phyloP scores from a whole-genome alignment of 2,329 filamentous ascomycete genomes.

The Colletotrichum costaricense region DNA sequence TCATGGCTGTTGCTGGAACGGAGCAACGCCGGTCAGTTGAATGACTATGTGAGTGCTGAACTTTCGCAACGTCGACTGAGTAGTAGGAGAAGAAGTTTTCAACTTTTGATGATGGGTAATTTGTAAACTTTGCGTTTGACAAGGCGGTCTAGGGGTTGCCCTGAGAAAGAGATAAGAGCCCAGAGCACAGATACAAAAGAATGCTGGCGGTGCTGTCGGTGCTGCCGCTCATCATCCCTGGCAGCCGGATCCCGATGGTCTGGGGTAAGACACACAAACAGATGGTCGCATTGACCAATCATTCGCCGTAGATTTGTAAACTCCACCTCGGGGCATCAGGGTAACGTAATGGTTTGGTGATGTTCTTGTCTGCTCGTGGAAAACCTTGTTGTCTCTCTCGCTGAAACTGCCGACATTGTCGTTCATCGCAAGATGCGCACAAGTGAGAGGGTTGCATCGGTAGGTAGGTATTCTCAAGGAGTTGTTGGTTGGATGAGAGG shows the following conservation, averaged over 20 bases:
- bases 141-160: conserved; percentile 24
- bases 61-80: too few relatives aligned
- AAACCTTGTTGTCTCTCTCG: conserved; percentile 9
- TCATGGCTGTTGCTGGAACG: conserved; percentile 21
- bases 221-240: background rate
- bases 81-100: background rate
- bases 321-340: conserved; percentile 8
- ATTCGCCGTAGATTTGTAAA: conserved; percentile 17
- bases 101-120: background rate
- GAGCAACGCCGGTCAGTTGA: conserved; percentile 8
- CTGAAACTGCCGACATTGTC: background rate
- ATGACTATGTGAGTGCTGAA: background rate
- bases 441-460: background rate
- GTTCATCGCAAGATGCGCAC: background rate
- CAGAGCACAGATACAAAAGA: background rate
- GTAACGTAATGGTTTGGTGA: conserved; percentile 29
- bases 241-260: conserved; percentile 5
- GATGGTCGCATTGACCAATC: conserved; percentile 22
- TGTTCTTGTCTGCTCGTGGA: background rate
- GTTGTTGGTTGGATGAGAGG: background rate
- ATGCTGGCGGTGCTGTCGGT: background rate
- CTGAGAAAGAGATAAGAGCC: conserved; percentile 27
- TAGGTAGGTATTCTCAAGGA: background rate
- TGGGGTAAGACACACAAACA: conserved; percentile 31
- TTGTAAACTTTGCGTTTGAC: conserved; percentile 14